Conservation (phyloP, 257 asterid species). For the Solanum okadae region DNA sequence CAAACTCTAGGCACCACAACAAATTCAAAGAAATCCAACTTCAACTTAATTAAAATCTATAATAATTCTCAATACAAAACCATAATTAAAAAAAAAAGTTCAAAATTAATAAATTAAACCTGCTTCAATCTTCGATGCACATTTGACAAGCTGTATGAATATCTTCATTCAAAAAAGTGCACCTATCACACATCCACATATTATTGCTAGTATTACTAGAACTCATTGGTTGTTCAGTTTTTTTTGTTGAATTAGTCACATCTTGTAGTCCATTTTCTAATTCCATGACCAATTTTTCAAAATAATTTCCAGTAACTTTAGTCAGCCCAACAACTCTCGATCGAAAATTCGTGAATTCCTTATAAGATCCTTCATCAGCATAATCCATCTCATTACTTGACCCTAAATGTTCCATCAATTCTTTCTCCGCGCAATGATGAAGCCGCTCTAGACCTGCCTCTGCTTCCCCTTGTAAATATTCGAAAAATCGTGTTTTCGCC, state of each 20-base stretch:
- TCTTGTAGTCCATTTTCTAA: constrained; percentile 4
- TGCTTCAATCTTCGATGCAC: neutral
- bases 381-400: neutral
- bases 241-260: neutral
- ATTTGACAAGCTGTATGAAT: neutral
- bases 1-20: neutral
- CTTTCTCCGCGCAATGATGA: constrained; percentile 36
- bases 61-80: neutral
- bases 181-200: neutral
- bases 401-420: neutral
- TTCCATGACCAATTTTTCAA: constrained; percentile 1
- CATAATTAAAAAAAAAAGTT: neutral
- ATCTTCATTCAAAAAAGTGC: neutral
- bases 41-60: neutral
- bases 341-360: neutral
- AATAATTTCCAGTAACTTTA: neutral
- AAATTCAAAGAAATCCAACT: neutral
- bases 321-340: neutral
- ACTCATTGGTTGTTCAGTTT: neutral
- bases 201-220: neutral
- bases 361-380: neutral
- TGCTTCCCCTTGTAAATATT: constrained; percentile 32
- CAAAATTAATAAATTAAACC: neutral
- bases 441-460: constrained; percentile 34
- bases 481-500: constrained; percentile 11